Conservation (phyloP, 2,329 filamentous ascomycete genomes). For the Colletotrichum theobromicola region DNA sequence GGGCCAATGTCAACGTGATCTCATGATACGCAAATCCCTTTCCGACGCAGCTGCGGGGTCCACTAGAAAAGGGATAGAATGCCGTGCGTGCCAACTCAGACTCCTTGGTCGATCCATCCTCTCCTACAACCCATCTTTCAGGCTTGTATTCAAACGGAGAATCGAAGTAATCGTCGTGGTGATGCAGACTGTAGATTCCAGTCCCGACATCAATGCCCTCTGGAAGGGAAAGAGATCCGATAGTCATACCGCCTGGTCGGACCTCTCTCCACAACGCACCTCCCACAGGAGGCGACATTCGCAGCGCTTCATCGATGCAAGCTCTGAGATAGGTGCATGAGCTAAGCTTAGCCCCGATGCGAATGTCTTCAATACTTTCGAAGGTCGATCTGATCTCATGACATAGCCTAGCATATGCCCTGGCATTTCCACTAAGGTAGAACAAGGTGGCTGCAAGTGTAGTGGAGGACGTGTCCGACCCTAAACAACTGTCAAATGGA, state of each 20-base stretch:
- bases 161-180: not conserved
- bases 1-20: constrained; percentile 4
- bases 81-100: constrained; percentile 59
- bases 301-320: constrained; percentile 37
- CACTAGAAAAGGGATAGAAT: constrained; percentile 6
- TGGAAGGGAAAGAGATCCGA: constrained; percentile 22
- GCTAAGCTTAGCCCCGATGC: constrained; percentile 33
- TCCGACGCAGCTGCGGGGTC: not conserved
- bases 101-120: constrained; percentile 50
- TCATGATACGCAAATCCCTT: constrained; percentile 5
- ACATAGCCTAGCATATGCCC: constrained; percentile 30
- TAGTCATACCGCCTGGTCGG: not conserved
- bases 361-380: constrained; percentile 38
- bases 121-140: constrained; percentile 1
- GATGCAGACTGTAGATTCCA: constrained; percentile 25
- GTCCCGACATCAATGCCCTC: constrained; percentile 21
- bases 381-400: constrained; percentile 39
- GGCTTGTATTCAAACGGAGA: not conserved
- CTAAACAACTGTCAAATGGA: constrained; percentile 6
- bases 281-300: constrained; percentile 21
- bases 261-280: constrained; percentile 21
- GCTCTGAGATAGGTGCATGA: constrained; percentile 44
- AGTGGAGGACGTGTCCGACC: constrained; percentile 44
- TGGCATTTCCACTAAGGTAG: constrained; percentile 40
- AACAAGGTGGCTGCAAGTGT: constrained; percentile 40